Evolutionary conservation across 2,329 filamentous ascomycete genomes (phyloP).

Genomic region (Microthyrium microscopicum): DNA sequence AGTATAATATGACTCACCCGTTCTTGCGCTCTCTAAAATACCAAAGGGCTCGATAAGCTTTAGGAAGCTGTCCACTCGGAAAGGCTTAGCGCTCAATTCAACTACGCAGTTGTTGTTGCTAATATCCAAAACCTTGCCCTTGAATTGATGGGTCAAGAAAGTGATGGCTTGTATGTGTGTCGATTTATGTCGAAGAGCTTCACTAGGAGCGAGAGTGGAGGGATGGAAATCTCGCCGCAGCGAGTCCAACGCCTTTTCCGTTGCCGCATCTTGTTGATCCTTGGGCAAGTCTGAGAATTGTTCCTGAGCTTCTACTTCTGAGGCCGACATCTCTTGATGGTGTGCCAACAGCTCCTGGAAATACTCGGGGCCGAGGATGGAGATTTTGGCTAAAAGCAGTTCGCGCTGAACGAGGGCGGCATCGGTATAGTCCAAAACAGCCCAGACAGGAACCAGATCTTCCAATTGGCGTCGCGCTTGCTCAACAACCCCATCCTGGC

Average conservation of each 20-base stretch:
- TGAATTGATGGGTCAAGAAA: slow-evolving; percentile 92
- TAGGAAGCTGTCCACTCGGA: slow-evolving; percentile 90
- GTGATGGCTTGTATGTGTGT: slow-evolving; percentile 95
- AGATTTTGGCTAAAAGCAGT: slow-evolving; percentile 87
- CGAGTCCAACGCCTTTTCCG: slow-evolving; percentile 20
- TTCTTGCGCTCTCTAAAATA: slow-evolving; percentile 88
- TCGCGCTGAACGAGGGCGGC: slow-evolving; percentile 91
- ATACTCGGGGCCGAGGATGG: slow-evolving; percentile 91
- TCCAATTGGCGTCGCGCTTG: slow-evolving; percentile 90
- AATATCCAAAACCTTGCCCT: slow-evolving; percentile 93
- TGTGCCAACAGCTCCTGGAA: slow-evolving; percentile 94
- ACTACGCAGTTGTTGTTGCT: slow-evolving; percentile 98
- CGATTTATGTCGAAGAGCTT: slow-evolving; percentile 91
- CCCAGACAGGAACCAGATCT: slow-evolving; percentile 95
- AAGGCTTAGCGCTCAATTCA: slow-evolving; percentile 85
- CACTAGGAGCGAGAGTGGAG: slow-evolving; percentile 64
- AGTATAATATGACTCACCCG: slow-evolving; percentile 33
- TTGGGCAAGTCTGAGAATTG: neutral
- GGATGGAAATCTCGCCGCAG: slow-evolving; percentile 63
- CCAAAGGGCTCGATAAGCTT: slow-evolving; percentile 90
- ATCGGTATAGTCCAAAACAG: slow-evolving; percentile 87
- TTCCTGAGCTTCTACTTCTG: slow-evolving; percentile 17
- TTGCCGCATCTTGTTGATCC: slow-evolving; percentile 9
- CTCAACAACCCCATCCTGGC: slow-evolving; percentile 93
- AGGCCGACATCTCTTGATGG: slow-evolving; percentile 71